These are phyloP conservation scores for Skeletonema marinoi DNA, from an alignment of 108 stramenopile genomes.

Conservation along the genomic window DNA sequence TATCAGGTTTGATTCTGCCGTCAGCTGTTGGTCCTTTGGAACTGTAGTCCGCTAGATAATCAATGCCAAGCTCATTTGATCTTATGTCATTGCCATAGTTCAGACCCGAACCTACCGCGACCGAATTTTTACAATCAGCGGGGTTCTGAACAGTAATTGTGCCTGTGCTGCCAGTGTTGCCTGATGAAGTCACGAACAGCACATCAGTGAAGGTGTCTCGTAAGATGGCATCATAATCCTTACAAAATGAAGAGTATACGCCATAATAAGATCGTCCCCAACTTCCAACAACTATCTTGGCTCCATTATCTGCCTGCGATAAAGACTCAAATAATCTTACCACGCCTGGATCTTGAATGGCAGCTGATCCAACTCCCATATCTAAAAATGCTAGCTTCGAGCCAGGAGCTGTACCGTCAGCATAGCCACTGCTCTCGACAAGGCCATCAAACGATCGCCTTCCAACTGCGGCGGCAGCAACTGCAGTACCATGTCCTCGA, in stretches of 20 bases:
- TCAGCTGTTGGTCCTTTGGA: constrained; percentile 72
- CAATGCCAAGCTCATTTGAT: constrained; percentile 34
- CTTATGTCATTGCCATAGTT: constrained; percentile 44
- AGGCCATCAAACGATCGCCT: constrained; percentile 41
- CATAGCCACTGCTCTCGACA: constrained; percentile 33
- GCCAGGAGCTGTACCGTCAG: constrained; percentile 49
- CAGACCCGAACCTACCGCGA: constrained; percentile 65
- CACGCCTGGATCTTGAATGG: constrained; percentile 43
- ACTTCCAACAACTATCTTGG: constrained; percentile 34
- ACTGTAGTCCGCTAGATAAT: constrained; percentile 68
- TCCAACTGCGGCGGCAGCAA: constrained; percentile 51
- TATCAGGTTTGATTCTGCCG: constrained; percentile 82
- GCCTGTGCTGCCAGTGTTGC: constrained; percentile 67
- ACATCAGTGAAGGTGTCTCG: constrained; percentile 51
- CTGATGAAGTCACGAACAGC: constrained; percentile 71
- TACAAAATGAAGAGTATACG: constrained; percentile 34
- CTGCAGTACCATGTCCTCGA: constrained; percentile 58
- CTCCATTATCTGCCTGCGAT: constrained; percentile 9
- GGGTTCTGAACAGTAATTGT: constrained; percentile 58
- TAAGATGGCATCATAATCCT: constrained; percentile 37
- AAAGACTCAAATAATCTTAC: constrained; percentile 36
- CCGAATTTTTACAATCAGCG: constrained; percentile 65
- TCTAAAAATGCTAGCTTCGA: constrained; percentile 58
- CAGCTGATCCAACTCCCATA: constrained; percentile 38
- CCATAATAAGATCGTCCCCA: constrained; percentile 46